Evolutionary conservation across 2,329 filamentous ascomycete species (phyloP), one percentile per base, ranked within the genome.

Genomic region (Ophiostoma triangulosporum): DNA sequence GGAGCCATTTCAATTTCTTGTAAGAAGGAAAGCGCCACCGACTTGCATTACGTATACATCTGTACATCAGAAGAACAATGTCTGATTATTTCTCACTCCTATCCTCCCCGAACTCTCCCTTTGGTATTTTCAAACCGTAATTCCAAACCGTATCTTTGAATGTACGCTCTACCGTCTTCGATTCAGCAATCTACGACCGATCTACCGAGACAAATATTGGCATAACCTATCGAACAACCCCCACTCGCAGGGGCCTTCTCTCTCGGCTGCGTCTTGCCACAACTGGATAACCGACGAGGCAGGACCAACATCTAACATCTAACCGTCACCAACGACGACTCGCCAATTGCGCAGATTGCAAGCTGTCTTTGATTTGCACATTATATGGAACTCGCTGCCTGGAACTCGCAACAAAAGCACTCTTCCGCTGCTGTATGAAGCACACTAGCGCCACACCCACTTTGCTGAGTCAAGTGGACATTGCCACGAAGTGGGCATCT

Each of bases 391-490:
- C 22, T 24, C n/a, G n/a, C 38, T 17, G 4, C 20, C 20, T 24
- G 14, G 17, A 24, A 43, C 17, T 40, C 17, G 17, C 36, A 40
- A 22, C 36, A 9, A 40, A 20, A 20, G 36, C 36, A n/a, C 17
- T 40, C 17, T 14, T 24, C n/a, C 38, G 20, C 38, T 11, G 35
- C 35, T 38, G 20, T 14, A 24, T n/a, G n/a, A n/a, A n/a, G n/a
- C n/a, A 29, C 22, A n/a, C 43, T 55, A 55, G 54, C 54, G 54
- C 36, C 32, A 33, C 46, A 33, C 46, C 51, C 51, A 43, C 51
- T 52, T 52, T 49, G 51, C 54, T 51, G 50, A 53, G 53, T 48
- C 38, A 52, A 55, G 45, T 49, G 31, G 53, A 24, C 24, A 46
- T 46, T 29, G 24, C 11, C 43, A 8, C 24, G 26, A 24, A n/a